These are phyloP conservation scores for Axilococcus clingmanii DNA, from an alignment of 139 green algal genomes.

Conservation along the genomic window DNA sequence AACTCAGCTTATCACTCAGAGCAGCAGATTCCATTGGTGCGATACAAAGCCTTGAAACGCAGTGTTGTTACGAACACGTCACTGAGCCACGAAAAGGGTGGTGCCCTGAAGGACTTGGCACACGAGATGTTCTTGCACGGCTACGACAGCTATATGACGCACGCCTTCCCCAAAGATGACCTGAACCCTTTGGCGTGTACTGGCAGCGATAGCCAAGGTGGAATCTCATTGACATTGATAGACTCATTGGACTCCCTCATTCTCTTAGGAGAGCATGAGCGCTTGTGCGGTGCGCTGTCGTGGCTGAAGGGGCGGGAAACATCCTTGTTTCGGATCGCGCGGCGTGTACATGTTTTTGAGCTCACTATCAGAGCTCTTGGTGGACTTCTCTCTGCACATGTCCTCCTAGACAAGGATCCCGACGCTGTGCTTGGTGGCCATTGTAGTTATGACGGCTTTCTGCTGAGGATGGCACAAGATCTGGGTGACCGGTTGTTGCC, in stretches of 20 bases:
- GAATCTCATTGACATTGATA: constrained; percentile 70
- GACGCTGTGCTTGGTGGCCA: constrained; percentile 2
- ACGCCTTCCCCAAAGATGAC: constrained; percentile 73
- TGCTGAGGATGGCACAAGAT: constrained; percentile 26
- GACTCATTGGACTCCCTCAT: constrained; percentile 76
- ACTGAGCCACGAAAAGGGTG: no score
- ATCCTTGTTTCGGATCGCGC: background rate
- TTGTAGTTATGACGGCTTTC: background rate
- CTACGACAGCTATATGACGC: constrained; percentile 59
- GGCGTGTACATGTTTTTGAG: constrained; percentile 76
- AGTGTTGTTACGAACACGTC: no score
- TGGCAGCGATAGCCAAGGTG: constrained; percentile 69
- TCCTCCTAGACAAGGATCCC: constrained; percentile 30
- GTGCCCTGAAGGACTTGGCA: background rate
- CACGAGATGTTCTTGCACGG: constrained; percentile 60
- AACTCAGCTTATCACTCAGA: no score
- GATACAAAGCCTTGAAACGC: no score
- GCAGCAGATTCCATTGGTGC: no score
- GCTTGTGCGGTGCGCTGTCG: constrained; percentile 38
- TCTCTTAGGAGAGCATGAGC: constrained; percentile 18
- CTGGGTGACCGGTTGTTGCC: constrained; percentile 31
- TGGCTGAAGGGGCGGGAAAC: constrained; percentile 35
- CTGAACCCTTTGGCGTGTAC: constrained; percentile 64
- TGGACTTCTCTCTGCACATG: constrained; percentile 71
- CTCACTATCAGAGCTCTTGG: constrained; percentile 89